Evolutionary conservation across 202 grass and related monocot genomes (phyloP).

Genomic region (Panicum hallii): DNA sequence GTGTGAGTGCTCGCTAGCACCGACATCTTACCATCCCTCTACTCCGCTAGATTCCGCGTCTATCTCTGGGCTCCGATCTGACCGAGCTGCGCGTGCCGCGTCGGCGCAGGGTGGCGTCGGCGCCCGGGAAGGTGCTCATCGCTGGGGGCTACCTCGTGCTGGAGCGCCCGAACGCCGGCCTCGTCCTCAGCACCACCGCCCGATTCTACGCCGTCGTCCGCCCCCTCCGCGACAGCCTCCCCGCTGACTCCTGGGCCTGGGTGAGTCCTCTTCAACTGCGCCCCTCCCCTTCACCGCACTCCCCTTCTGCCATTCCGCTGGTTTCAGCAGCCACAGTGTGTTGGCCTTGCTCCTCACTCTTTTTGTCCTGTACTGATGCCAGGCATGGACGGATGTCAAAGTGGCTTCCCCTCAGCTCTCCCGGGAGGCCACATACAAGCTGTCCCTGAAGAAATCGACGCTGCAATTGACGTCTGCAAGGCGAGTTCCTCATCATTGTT

Average conservation of each 20-base stretch:
- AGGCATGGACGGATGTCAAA: slow-evolving; percentile 92
- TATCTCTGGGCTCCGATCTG: slow-evolving; percentile 35
- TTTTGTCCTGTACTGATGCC: slow-evolving; percentile 20
- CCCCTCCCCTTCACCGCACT: not conserved
- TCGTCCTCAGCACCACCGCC: slow-evolving; percentile 92
- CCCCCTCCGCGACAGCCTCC: slow-evolving; percentile 67
- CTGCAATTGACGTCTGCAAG: slow-evolving; percentile 79
- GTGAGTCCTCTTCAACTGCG: slow-evolving; percentile 41
- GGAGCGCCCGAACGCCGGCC: slow-evolving; percentile 83
- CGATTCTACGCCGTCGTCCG: slow-evolving; percentile 85
- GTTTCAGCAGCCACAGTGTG: not conserved
- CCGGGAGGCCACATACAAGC: slow-evolving; percentile 74
- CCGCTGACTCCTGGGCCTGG: slow-evolving; percentile 78
- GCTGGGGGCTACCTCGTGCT: slow-evolving; percentile 91
- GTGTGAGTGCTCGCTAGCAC: slow-evolving; percentile 55
- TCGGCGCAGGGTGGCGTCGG: slow-evolving; percentile 81
- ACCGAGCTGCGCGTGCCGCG: not conserved
- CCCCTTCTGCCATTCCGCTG: not conserved
- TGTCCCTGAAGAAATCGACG: slow-evolving; percentile 74
- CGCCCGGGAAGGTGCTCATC: slow-evolving; percentile 89
- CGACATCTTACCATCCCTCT: not conserved
- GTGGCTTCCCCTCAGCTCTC: slow-evolving; percentile 89
- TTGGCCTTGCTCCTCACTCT: slow-evolving; percentile 23
- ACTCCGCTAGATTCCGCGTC: slow-evolving; percentile 1
- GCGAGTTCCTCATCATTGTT: slow-evolving; percentile 36